A percentile compares a stretch with the other conserved stretches of the same genome.
phyloP scores from a whole-genome alignment of 192 early-diverging fungal species.

The Pilobolus umbonatus region DNA sequence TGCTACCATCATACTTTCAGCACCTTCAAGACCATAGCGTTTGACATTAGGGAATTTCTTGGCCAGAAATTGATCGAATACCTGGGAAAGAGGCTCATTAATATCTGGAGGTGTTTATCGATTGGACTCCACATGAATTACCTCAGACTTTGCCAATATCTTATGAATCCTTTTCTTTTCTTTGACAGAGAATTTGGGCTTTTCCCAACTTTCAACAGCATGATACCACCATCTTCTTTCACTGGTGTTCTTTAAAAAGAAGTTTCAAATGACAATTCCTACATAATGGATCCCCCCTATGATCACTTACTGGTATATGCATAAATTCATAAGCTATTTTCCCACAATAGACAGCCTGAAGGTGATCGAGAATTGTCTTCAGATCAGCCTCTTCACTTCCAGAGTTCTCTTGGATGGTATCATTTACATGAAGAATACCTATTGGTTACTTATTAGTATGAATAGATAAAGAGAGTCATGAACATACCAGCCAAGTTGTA shows the following conservation, averaged over 20 bases:
- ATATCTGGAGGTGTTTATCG: not conserved
- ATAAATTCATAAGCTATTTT: conserved; percentile 93
- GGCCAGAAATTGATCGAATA: conserved; percentile 97
- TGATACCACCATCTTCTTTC: conserved; percentile 89
- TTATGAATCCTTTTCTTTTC: conserved; percentile 75
- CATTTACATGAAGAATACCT: conserved; percentile 70
- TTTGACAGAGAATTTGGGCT: conserved; percentile 44
- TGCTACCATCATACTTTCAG: conserved; percentile 92
- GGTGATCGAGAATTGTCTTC: conserved; percentile 64
- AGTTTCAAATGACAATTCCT: not conserved
- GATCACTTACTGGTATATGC: conserved; percentile 76
- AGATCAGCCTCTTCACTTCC: conserved; percentile 54
- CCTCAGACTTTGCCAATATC: conserved; percentile 75
- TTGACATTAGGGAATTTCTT: conserved; percentile 96
- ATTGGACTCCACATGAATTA: too few relatives aligned
- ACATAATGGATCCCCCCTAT: too few relatives aligned
- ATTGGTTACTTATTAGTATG: not conserved
- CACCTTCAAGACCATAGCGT: conserved; percentile 94
- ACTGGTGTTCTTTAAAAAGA: too few relatives aligned
- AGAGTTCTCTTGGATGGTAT: conserved; percentile 39
- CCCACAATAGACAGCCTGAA: conserved; percentile 70
- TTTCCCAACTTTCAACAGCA: conserved; percentile 75
- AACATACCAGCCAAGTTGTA: conserved; percentile 59
- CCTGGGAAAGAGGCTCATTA: conserved; percentile 29
- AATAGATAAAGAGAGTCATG: not conserved